A percentile compares a stretch with the other conserved stretches of the same genome.
Evolutionary conservation across 345 rosid genomes (phyloP).

Genomic region (Raphanus raphanistrum): DNA sequence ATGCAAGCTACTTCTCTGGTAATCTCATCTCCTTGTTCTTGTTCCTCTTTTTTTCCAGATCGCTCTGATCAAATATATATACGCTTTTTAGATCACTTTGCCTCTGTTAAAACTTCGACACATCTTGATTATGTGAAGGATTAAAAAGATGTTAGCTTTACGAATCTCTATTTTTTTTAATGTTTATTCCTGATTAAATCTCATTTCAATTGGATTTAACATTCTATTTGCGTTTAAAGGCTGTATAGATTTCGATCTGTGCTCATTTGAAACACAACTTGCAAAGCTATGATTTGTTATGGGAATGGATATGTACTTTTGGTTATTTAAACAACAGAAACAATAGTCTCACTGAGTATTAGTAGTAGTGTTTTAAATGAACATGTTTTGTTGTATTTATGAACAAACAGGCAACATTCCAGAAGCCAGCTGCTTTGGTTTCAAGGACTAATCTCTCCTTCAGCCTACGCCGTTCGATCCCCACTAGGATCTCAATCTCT

Average conservation of each 20-base stretch:
- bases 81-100: too few species aligned
- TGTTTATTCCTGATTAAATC: too few species aligned
- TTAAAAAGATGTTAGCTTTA: neutral
- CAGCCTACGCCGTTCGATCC: constrained; percentile 26
- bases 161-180: neutral
- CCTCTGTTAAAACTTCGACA: neutral
- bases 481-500: constrained; percentile 48
- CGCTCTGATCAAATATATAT: neutral
- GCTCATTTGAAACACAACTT: neutral
- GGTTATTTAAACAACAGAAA: neutral
- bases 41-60: neutral
- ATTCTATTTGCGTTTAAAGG: neutral
- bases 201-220: neutral
- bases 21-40: neutral
- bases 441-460: constrained; percentile 43
- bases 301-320: neutral
- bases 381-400: constrained; percentile 5
- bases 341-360: neutral
- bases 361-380: neutral
- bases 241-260: constrained; percentile 10
- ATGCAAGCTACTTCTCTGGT: constrained; percentile 44
- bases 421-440: constrained; percentile 36
- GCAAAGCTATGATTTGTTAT: neutral
- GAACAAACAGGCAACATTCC: constrained; percentile 37
- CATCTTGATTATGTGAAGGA: neutral